phyloP scores from a whole-genome alignment of 495 filamentous ascomycete genomes.

The Tuber aestivum region DNA sequence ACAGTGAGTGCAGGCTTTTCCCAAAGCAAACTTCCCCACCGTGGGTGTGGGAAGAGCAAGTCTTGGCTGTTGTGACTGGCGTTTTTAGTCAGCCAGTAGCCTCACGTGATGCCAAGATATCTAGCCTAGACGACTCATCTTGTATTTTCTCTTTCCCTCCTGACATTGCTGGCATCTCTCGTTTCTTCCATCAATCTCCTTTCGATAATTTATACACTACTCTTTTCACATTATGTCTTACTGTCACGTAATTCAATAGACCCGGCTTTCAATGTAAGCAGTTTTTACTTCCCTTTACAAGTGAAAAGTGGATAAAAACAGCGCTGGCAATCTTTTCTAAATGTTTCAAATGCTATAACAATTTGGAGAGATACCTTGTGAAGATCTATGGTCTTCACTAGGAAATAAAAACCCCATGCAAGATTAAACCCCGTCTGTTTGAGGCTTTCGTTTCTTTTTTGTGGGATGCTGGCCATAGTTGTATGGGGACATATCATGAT shows the following conservation, averaged over 20 bases:
- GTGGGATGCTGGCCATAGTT: constrained; percentile 38
- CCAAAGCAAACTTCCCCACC: not conserved
- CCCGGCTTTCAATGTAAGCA: not conserved
- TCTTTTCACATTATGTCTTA: not conserved
- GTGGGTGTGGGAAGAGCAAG: not conserved
- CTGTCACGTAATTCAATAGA: not conserved
- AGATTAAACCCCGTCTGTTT: constrained; percentile 38
- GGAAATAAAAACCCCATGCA: constrained; percentile 15
- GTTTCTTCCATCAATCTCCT: not conserved
- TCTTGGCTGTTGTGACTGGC: not conserved
- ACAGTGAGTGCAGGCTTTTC: not conserved
- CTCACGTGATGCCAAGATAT: not conserved
- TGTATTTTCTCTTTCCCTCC: not conserved
- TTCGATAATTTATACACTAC: not conserved
- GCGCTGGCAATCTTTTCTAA: not conserved
- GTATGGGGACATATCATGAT: constrained; percentile 13
- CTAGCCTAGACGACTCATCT: not conserved
- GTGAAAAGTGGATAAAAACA: not conserved
- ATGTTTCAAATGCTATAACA: not conserved
- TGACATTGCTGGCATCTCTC: not conserved
- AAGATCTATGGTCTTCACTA: not conserved
- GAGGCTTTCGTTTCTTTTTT: constrained; percentile 34
- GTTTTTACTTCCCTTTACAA: not conserved
- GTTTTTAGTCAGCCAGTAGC: not conserved
- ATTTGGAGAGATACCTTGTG: not conserved